phyloP scores from a whole-genome alignment of 371 early-diverging fungal genomes.

The Syncephalis fuscata region DNA sequence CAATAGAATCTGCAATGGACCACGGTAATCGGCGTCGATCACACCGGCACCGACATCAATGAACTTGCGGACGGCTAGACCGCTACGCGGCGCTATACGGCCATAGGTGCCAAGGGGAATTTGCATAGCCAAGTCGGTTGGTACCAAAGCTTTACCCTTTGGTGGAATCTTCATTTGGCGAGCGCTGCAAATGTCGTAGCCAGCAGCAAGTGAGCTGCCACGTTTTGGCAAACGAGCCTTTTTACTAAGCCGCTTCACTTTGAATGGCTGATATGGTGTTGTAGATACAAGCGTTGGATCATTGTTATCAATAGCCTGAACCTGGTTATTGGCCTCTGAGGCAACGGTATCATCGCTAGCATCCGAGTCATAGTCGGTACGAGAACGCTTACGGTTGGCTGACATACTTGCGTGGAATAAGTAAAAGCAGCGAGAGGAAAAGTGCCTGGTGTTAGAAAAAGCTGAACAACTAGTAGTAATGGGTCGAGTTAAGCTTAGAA shows the following conservation, averaged over 20 bases:
- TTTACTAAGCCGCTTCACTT: slow-evolving; percentile 32
- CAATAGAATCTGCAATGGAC: slow-evolving; percentile 64
- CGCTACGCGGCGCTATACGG: slow-evolving; percentile 87
- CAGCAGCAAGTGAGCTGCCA: slow-evolving; percentile 72
- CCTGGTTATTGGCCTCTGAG: too few relatives aligned
- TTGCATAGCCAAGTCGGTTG: slow-evolving; percentile 68
- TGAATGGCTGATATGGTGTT: not conserved
- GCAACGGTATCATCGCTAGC: too few relatives aligned
- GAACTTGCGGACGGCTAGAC: slow-evolving; percentile 82
- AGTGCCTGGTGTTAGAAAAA: too few relatives aligned
- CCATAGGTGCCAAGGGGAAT: slow-evolving; percentile 84
- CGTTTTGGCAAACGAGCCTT: slow-evolving; percentile 68
- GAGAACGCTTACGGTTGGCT: too few relatives aligned
- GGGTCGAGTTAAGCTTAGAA: too few relatives aligned
- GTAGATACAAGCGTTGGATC: too few relatives aligned
- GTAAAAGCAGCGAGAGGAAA: too few relatives aligned
- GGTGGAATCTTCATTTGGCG: slow-evolving; percentile 50
- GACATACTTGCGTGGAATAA: too few relatives aligned
- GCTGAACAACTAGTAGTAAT: too few relatives aligned
- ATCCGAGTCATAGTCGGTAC: too few relatives aligned
- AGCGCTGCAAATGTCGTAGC: slow-evolving; percentile 88
- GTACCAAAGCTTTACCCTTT: slow-evolving; percentile 49
- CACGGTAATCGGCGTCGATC: slow-evolving; percentile 91
- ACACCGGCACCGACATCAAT: slow-evolving; percentile 95
- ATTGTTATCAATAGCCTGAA: too few relatives aligned